Evolutionary conservation across 2,329 filamentous ascomycete species (phyloP), one percentile per base, ranked within the genome.

Genomic region (Hymenoscyphus repandus): DNA sequence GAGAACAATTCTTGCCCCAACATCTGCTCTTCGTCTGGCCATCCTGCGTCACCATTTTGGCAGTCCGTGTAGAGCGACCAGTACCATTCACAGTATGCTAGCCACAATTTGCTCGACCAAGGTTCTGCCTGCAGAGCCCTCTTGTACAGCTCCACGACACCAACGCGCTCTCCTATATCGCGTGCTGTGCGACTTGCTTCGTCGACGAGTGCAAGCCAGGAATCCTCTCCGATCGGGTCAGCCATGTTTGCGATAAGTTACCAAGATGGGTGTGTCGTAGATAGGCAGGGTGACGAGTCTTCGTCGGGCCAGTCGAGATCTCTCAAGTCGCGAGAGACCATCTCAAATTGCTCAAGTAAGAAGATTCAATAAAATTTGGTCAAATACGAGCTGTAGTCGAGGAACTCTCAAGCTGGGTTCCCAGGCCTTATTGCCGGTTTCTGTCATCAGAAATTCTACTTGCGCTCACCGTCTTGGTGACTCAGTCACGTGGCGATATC

Each of bases 41-140:
- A 82, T 38, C 72, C 73, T 17, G 75, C 71, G 49, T 78, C 74
- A 48, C 70, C 68, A 51, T 75, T 76, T 65, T 84, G 80, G 60
- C 80, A 82, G 58, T 80, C 79, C 46, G 76, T 75, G 67, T 88
- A 84, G 10, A 90, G 80, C 17, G 79, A 78, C 75, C 85, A 84
- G 56, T 91, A 82, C 69, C 85, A 92, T 61, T 90, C 83, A 68
- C 85, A 88, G 64, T 91, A 92, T 27, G 82, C 77, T 53, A 83
- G 76, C 88, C 88, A 93, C 37, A 92, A 72, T 56, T 79, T 82
- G 53, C 86, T 73, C 61, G 88, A 91, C 58, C 78, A 83, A 10
- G 86, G 85, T 68, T 92, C 88, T 47, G 87, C 83, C 51, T 72
- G 70, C 18, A 85, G 79, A 51, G 88, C 87, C 58, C 77, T 78